phyloP scores from a whole-genome alignment of 768 basidiomycete genomes.

The Termitomyces sp. region DNA sequence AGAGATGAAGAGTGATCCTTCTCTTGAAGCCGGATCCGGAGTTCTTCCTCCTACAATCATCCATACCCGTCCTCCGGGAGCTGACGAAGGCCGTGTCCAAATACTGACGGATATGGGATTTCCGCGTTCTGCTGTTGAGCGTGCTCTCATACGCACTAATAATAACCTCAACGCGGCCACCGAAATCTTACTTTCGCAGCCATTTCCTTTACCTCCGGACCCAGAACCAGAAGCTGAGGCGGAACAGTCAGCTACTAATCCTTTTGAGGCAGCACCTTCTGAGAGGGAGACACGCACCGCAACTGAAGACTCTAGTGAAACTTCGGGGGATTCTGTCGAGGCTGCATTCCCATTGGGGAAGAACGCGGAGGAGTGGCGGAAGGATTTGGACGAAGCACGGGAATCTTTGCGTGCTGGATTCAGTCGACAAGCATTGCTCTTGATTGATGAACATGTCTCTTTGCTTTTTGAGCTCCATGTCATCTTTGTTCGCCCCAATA shows the following conservation, averaged over 20 bases:
- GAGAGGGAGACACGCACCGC: slow-evolving; percentile 22
- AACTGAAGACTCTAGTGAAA: slow-evolving; percentile 19
- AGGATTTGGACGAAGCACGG: slow-evolving; percentile 59
- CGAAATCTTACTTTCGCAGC: slow-evolving; percentile 78
- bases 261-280: slow-evolving; percentile 16
- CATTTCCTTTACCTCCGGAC: slow-evolving; percentile 71
- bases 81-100: slow-evolving; percentile 74
- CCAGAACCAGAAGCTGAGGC: slow-evolving; percentile 37
- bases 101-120: slow-evolving; percentile 97
- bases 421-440: slow-evolving; percentile 60
- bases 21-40: slow-evolving; percentile 21
- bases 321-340: slow-evolving; percentile 11
- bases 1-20: slow-evolving; percentile 45
- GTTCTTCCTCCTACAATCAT: slow-evolving; percentile 17
- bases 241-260: slow-evolving; percentile 13
- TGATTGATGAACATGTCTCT: slow-evolving; percentile 84
- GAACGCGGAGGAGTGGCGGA: slow-evolving; percentile 56
- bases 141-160: slow-evolving; percentile 75
- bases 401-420: slow-evolving; percentile 61
- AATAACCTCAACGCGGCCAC: slow-evolving; percentile 90
- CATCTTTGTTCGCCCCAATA: slow-evolving; percentile 67
- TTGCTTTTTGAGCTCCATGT: slow-evolving; percentile 85
- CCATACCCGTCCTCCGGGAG: slow-evolving; percentile 35
- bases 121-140: slow-evolving; percentile 78
- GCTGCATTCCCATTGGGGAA: slow-evolving; percentile 28